Conservation (phyloP, 2,329 filamentous ascomycete species). For the Epichloe sp. region DNA sequence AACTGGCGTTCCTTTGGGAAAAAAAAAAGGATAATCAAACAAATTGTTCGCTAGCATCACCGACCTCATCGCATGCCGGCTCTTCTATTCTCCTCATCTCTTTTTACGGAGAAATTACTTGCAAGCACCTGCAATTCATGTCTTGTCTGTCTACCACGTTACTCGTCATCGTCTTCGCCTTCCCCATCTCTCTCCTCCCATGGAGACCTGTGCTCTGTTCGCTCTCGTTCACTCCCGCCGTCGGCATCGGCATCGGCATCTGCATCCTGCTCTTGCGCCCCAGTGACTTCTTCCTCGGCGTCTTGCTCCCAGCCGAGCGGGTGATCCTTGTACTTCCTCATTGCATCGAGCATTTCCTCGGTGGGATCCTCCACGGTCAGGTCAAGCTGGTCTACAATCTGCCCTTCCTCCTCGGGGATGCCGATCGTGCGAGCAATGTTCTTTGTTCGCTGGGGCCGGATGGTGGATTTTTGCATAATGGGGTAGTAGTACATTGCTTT, state of each 20-base stretch:
- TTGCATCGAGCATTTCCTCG: constrained; percentile 37
- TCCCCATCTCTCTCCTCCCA: constrained; percentile 29
- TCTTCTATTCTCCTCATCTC: background rate
- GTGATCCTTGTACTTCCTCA: constrained; percentile 38
- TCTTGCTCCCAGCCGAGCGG: constrained; percentile 36
- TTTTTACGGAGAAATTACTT: no score
- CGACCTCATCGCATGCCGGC: background rate
- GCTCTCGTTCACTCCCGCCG: constrained; percentile 11
- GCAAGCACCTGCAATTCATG: no score
- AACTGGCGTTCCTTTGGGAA: no score
- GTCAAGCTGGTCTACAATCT: constrained; percentile 42
- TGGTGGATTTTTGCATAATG: constrained; percentile 48
- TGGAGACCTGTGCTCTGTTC: constrained; percentile 13
- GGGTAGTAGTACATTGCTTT: constrained; percentile 57
- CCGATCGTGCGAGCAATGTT: constrained; percentile 44
- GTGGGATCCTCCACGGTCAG: constrained; percentile 41
- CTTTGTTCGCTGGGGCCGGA: constrained; percentile 50
- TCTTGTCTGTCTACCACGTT: background rate
- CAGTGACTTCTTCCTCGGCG: constrained; percentile 17
- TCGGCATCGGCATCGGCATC: background rate
- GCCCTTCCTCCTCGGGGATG: constrained; percentile 31
- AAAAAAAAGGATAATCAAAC: no score
- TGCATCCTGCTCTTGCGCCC: constrained; percentile 11
- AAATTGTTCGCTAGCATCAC: background rate
- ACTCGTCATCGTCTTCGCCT: constrained; percentile 9